Conservation (phyloP, 192 early-diverging fungal genomes). For the Backusella westeae region DNA sequence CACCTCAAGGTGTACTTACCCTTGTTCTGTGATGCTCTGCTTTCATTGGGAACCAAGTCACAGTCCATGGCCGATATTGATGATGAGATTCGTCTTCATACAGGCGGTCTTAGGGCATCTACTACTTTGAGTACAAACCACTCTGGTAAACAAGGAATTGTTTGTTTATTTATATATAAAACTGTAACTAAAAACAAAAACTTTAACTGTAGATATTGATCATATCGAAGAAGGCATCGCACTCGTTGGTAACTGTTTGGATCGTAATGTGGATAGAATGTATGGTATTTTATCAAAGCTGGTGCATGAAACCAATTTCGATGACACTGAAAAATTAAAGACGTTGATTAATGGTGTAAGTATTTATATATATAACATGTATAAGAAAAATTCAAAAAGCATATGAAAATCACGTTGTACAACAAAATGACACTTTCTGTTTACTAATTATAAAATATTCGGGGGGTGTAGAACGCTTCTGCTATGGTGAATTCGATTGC, state of each 20-base stretch:
- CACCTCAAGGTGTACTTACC: conserved; percentile 73
- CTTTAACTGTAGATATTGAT: not conserved
- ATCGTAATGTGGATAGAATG: conserved; percentile 72
- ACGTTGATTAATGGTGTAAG: conserved; percentile 68
- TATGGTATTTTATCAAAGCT: conserved; percentile 74
- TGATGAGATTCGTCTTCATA: conserved; percentile 79
- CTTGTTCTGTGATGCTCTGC: conserved; percentile 71
- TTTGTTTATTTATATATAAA: too few relatives aligned
- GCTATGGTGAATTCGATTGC: conserved; percentile 78
- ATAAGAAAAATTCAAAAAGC: not conserved
- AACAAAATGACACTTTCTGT: conserved; percentile 2
- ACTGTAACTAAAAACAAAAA: too few relatives aligned
- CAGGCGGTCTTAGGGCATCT: conserved; percentile 80
- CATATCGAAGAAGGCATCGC: conserved; percentile 62
- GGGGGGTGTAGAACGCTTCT: conserved; percentile 54
- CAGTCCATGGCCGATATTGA: conserved; percentile 81
- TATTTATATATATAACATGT: not conserved
- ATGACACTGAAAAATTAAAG: conserved; percentile 65
- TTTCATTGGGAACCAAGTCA: conserved; percentile 60
- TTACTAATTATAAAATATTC: not conserved
- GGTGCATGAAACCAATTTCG: conserved; percentile 68
- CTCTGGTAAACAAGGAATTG: conserved; percentile 32
- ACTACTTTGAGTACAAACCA: conserved; percentile 66
- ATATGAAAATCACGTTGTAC: conserved; percentile 10
- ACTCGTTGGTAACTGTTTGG: conserved; percentile 63